These are phyloP conservation scores for Coemansia biformis DNA, from an alignment of 192 early-diverging fungal genomes.

Conservation along the genomic window DNA sequence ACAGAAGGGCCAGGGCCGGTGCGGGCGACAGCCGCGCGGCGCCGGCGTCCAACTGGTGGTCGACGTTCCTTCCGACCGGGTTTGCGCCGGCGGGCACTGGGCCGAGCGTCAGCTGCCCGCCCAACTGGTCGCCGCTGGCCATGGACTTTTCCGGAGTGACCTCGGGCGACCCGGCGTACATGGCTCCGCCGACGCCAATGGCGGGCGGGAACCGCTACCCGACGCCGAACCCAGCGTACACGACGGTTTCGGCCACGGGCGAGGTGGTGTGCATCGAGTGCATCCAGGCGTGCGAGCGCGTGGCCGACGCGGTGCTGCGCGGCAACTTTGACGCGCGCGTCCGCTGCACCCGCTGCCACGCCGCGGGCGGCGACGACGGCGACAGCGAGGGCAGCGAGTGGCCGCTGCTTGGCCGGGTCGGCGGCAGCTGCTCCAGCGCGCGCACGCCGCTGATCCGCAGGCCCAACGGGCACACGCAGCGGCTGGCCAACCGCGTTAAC, in stretches of 20 bases:
- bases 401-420: conserved; percentile 13
- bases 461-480: conserved; percentile 35
- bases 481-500: conserved; percentile 46
- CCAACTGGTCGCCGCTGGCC: conserved; percentile 31
- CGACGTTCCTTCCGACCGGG: conserved; percentile 29
- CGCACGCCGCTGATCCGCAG: conserved; percentile 32
- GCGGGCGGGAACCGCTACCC: conserved; percentile 28
- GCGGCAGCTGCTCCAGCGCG: background rate
- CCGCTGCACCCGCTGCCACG: conserved; percentile 46
- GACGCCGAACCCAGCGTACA: conserved; percentile 22
- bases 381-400: conserved; percentile 20
- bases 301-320: conserved; percentile 41
- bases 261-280: conserved; percentile 44
- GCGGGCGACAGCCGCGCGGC: background rate
- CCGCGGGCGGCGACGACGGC: background rate
- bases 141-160: conserved; percentile 8
- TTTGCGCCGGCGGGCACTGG: background rate
- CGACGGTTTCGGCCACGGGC: conserved; percentile 23
- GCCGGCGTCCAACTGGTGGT: conserved; percentile 35
- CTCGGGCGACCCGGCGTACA: conserved; percentile 16
- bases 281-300: conserved; percentile 46
- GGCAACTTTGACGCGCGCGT: conserved; percentile 48
- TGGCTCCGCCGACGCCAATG: conserved; percentile 36
- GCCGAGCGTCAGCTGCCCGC: background rate
- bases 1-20: too few species aligned